phyloP scores from a whole-genome alignment of 2,329 filamentous ascomycete species.

The Nigrospora osmanthi region DNA sequence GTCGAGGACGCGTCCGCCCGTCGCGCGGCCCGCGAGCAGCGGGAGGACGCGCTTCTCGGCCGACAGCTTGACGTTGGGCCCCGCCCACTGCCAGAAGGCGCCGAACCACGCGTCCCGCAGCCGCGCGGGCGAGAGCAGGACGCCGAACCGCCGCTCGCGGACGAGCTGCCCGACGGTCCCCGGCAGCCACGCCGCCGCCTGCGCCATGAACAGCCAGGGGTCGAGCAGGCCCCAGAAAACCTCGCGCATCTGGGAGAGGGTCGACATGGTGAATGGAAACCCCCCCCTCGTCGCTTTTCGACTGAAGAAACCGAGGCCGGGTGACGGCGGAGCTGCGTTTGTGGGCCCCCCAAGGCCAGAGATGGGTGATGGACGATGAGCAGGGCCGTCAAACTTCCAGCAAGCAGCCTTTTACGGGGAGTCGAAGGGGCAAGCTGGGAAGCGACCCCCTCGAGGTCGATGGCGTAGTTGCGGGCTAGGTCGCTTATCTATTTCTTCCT shows the following conservation, averaged over 20 bases:
- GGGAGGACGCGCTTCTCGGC: conserved; percentile 39
- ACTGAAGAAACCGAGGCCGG: not conserved
- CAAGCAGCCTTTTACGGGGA: not conserved
- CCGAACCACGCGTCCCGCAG: conserved; percentile 50
- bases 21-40: conserved; percentile 42
- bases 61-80: conserved; percentile 38
- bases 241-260: not conserved
- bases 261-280: not conserved
- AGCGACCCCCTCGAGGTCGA: too few species aligned
- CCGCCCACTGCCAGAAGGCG: conserved; percentile 49
- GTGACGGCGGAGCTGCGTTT: too few species aligned
- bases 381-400: too few species aligned
- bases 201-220: conserved; percentile 41
- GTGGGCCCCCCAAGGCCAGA: not conserved
- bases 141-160: conserved; percentile 19
- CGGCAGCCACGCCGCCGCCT: conserved; percentile 42
- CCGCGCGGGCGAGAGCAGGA: conserved; percentile 30
- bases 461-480: too few species aligned
- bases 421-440: too few species aligned
- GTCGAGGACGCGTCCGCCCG: conserved; percentile 25
- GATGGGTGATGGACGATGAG: too few species aligned
- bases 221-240: not conserved
- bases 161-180: conserved; percentile 37
- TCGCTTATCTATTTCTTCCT: too few species aligned
- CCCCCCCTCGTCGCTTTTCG: too few species aligned